A percentile compares a stretch with the other conserved stretches of the same genome.
Evolutionary conservation across 495 filamentous ascomycete species (phyloP).

Genomic region (Parathielavia appendiculata): DNA sequence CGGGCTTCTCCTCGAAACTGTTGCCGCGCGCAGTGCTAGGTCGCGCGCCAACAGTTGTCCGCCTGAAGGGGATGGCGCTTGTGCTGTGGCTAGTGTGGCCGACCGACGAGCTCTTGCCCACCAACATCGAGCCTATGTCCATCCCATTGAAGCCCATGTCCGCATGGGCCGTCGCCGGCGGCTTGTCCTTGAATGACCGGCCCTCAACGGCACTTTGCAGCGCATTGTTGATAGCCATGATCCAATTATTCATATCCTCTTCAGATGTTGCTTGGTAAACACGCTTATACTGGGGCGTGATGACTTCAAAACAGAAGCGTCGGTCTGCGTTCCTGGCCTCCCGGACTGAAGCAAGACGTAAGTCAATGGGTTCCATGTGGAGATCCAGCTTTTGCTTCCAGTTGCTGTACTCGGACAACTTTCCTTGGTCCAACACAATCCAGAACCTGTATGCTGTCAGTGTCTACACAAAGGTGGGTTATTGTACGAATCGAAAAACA

Average conservation of each 20-base stretch:
- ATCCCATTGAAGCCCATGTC: conserved; percentile 57
- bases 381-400: conserved; percentile 97
- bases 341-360: conserved; percentile 92
- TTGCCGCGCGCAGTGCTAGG: conserved; percentile 67
- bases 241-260: conserved; percentile 97
- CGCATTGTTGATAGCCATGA: conserved; percentile 93
- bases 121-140: conserved; percentile 86
- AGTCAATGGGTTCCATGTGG: conserved; percentile 97
- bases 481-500: conserved; percentile 30
- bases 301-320: conserved; percentile 97
- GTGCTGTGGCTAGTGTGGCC: conserved; percentile 44
- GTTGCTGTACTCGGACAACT: conserved; percentile 95
- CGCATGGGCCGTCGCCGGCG: conserved; percentile 36
- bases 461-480: background rate
- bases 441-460: conserved; percentile 64
- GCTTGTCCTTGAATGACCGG: conserved; percentile 52
- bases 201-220: conserved; percentile 92
- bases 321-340: conserved; percentile 92
- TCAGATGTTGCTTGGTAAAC: conserved; percentile 98
- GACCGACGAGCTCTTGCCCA: conserved; percentile 85
- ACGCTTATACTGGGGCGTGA: conserved; percentile 92
- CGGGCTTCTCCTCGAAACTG: conserved; percentile 71
- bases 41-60: conserved; percentile 81
- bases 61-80: conserved; percentile 58
- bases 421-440: conserved; percentile 95